These are phyloP conservation scores for Panaeolus cyanescens DNA, from an alignment of 768 basidiomycete species.

Conservation along the genomic window DNA sequence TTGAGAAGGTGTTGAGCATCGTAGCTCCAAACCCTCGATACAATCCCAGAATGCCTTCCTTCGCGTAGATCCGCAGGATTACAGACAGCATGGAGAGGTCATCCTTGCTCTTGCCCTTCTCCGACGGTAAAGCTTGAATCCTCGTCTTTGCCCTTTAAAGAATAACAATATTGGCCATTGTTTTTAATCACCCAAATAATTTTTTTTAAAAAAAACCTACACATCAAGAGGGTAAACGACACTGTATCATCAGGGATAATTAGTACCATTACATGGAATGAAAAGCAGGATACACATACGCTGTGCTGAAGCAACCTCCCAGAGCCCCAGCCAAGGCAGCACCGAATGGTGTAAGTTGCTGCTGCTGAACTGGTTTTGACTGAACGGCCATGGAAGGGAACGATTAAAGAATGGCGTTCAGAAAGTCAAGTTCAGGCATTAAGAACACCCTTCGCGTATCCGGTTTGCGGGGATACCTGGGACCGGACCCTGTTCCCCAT, in stretches of 20 bases:
- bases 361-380: constrained; percentile 55
- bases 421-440: constrained; percentile 19
- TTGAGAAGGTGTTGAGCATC: constrained; percentile 98
- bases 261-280: constrained; percentile 6
- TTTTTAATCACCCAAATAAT: too few species aligned
- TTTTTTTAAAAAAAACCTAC: constrained; percentile 46
- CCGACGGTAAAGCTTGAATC: constrained; percentile 76
- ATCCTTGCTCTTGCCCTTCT: constrained; percentile 52
- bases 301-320: constrained; percentile 91
- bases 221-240: constrained; percentile 95
- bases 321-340: constrained; percentile 91
- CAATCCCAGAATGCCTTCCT: constrained; percentile 80
- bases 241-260: constrained; percentile 38
- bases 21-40: constrained; percentile 95
- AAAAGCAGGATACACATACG: constrained; percentile 54
- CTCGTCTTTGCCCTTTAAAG: constrained; percentile 82
- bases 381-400: constrained; percentile 43
- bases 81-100: constrained; percentile 64
- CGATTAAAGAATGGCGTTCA: neutral
- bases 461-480: constrained; percentile 21
- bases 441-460: constrained; percentile 5
- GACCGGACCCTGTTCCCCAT: constrained; percentile 15
- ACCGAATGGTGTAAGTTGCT: constrained; percentile 84
- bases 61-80: constrained; percentile 68
- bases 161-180: constrained; percentile 13